phyloP scores from a whole-genome alignment of 2,329 filamentous ascomycete species.

The Catunica adiposa region DNA sequence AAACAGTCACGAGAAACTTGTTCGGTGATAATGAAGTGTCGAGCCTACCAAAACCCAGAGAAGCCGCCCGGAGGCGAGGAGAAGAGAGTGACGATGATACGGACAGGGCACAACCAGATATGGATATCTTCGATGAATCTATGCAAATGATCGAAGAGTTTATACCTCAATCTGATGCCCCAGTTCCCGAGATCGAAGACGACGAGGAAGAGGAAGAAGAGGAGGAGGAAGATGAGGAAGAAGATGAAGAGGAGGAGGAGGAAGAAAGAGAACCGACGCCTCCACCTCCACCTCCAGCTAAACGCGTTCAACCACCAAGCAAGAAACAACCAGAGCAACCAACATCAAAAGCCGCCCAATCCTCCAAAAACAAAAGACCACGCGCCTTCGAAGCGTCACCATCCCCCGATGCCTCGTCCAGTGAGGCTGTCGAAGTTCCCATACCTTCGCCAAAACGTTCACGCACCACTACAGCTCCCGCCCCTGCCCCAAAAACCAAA shows the following conservation, averaged over 20 bases:
- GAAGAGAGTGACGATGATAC: constrained; percentile 15
- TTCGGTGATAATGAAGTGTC: constrained; percentile 27
- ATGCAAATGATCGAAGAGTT: constrained; percentile 25
- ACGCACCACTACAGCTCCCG: no score
- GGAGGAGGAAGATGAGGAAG: no score
- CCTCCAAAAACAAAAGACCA: not conserved
- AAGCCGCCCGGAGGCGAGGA: not conserved
- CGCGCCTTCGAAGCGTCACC: not conserved
- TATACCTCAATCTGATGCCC: constrained; percentile 15
- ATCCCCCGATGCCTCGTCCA: not conserved
- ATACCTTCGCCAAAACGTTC: not conserved
- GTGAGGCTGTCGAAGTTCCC: not conserved
- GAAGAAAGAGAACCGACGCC: constrained; percentile 14
- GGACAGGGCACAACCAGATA: constrained; percentile 15
- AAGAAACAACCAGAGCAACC: not conserved
- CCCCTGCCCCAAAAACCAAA: not conserved
- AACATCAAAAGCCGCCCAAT: not conserved
- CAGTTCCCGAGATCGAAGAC: constrained; percentile 20
- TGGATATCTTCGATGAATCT: constrained; percentile 26
- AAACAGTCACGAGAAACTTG: constrained; percentile 35
- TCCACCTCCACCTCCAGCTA: not conserved
- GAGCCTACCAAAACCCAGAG: constrained; percentile 15
- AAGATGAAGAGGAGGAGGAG: constrained; percentile 18
- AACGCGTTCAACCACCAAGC: not conserved
- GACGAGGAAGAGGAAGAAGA: no score